phyloP scores from a whole-genome alignment of 2,329 filamentous ascomycete species.

The Xylariaceae sp. region DNA sequence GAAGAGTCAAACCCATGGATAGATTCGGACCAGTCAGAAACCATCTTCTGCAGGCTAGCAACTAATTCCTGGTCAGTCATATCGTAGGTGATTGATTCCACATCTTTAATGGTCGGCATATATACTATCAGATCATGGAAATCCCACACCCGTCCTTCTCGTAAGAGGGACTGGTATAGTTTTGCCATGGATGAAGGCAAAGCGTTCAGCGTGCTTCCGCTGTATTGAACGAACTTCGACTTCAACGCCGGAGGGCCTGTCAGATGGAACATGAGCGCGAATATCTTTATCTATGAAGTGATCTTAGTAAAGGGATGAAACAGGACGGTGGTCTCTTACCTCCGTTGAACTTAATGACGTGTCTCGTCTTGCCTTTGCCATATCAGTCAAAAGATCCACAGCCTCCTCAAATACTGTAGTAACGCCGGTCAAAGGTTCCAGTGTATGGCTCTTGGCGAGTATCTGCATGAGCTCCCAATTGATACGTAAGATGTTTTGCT shows the following conservation, averaged over 20 bases:
- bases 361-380: conserved; percentile 1
- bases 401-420: conserved; percentile 6
- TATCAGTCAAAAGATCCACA: conserved; percentile 1
- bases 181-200: neutral
- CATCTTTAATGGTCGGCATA: conserved; percentile 6
- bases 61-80: conserved; percentile 10
- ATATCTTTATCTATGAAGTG: conserved; percentile 18
- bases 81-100: conserved; percentile 6
- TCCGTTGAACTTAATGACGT: conserved; percentile 13
- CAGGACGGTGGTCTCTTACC: conserved; percentile 3
- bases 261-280: conserved; percentile 15
- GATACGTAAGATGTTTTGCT: conserved; percentile 7
- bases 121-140: conserved; percentile 19
- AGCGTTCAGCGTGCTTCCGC: neutral
- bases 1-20: conserved; percentile 16
- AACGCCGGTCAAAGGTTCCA: conserved; percentile 3
- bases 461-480: conserved; percentile 20
- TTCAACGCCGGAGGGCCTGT: conserved; percentile 3
- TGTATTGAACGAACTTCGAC: conserved; percentile 8
- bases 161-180: conserved; percentile 20
- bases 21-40: conserved; percentile 19
- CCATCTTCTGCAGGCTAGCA: conserved; percentile 8
- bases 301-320: neutral
- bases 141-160: conserved; percentile 26
- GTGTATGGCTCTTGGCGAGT: conserved; percentile 13